These are phyloP conservation scores for Aureobasidium melanogenum DNA, from an alignment of 2,329 filamentous ascomycete genomes.

Conservation along the genomic window DNA sequence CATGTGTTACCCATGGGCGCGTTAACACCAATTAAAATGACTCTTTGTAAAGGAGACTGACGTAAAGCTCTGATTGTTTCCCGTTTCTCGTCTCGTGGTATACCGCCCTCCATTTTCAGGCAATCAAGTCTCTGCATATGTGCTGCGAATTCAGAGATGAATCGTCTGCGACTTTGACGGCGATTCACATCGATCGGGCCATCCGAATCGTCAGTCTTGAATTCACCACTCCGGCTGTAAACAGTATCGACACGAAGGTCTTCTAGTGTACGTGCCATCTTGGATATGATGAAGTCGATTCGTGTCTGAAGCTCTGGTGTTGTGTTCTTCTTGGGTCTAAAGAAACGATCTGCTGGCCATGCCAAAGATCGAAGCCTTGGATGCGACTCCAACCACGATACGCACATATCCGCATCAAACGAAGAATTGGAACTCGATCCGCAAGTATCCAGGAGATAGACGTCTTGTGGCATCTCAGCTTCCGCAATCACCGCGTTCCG, in stretches of 20 bases:
- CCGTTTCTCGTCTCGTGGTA: constrained; percentile 39
- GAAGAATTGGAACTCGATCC: background rate
- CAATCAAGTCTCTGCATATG: constrained; percentile 33
- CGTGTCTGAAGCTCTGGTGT: constrained; percentile 19
- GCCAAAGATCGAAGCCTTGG: constrained; percentile 34
- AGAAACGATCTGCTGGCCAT: constrained; percentile 40
- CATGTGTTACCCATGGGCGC: constrained; percentile 38
- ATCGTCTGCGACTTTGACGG: constrained; percentile 18
- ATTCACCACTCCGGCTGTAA: constrained; percentile 20
- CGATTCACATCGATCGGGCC: background rate
- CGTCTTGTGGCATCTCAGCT: constrained; percentile 26
- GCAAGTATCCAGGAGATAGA: constrained; percentile 27
- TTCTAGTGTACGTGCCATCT: constrained; percentile 30
- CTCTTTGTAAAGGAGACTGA: constrained; percentile 33
- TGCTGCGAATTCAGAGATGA: constrained; percentile 36
- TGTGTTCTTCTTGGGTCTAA: constrained; percentile 23
- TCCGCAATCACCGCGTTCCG: constrained; percentile 34
- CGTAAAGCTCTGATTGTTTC: constrained; percentile 36
- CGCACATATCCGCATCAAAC: constrained; percentile 17
- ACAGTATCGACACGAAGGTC: constrained; percentile 35
- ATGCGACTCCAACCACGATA: constrained; percentile 38
- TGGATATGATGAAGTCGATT: constrained; percentile 27
- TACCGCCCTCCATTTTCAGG: constrained; percentile 40
- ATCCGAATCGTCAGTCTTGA: constrained; percentile 17
- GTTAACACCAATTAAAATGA: constrained; percentile 37